A percentile compares a stretch with the other conserved stretches of the same genome.
Evolutionary conservation across 208 protist genomes (phyloP).

Genomic region (Leishmania aethiopica): DNA sequence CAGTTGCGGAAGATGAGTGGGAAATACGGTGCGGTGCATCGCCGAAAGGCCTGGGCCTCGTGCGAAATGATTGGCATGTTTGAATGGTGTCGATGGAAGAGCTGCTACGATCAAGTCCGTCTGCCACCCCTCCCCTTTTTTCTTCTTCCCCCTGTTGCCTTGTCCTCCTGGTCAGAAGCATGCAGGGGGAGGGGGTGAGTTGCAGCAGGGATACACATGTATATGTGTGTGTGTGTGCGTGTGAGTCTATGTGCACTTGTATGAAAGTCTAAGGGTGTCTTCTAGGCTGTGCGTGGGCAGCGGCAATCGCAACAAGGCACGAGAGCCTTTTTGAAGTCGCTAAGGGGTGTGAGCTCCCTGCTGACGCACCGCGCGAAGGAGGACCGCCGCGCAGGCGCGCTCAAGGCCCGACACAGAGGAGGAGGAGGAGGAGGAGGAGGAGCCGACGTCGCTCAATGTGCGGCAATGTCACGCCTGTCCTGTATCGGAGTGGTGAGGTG

Average conservation of each 20-base stretch:
- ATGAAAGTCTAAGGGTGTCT: not conserved
- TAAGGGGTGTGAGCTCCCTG: not conserved
- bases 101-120: not conserved
- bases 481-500: not conserved
- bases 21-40: constrained; percentile 16
- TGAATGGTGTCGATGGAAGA: not conserved
- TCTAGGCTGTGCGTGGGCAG: not conserved
- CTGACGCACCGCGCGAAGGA: not conserved
- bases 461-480: not conserved
- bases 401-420: not conserved
- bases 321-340: not conserved
- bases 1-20: constrained; percentile 32
- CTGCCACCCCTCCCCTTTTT: not conserved
- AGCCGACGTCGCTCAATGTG: not conserved
- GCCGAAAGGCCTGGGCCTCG: constrained; percentile 14
- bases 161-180: not conserved
- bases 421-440: not conserved
- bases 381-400: not conserved
- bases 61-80: constrained; percentile 27
- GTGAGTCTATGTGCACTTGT: not conserved
- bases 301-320: not conserved
- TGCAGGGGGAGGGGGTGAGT: not conserved
- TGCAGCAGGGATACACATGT: not conserved
- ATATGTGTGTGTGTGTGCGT: not conserved
- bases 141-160: not conserved